Percentiles rank a stretch among this genome's conserved stretches.
These are phyloP conservation scores for Candida argentea DNA, from an alignment of 805 yeast species.

Conservation along the genomic window DNA sequence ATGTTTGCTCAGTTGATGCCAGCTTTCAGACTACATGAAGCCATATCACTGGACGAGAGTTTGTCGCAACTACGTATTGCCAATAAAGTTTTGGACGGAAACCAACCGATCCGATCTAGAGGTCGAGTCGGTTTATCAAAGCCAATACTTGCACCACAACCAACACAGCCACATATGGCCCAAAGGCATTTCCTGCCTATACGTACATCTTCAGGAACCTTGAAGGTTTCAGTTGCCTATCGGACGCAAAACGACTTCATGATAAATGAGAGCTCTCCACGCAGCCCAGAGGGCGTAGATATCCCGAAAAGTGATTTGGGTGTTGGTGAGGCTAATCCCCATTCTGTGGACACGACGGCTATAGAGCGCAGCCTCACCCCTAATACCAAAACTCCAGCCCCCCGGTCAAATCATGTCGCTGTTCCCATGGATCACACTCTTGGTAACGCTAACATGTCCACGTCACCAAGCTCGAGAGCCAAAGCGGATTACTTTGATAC, in stretches of 20 bases:
- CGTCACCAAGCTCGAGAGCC: conserved; percentile 18
- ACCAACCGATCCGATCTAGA: conserved; percentile 64
- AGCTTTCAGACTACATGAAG: too few relatives aligned
- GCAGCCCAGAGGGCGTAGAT: conserved; percentile 48
- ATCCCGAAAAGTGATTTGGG: too few relatives aligned
- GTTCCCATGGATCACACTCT: too few relatives aligned
- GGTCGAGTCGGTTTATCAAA: conserved; percentile 82
- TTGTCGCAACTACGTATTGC: conserved; percentile 33
- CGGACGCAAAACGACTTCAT: conserved; percentile 62
- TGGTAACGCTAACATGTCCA: conserved; percentile 9
- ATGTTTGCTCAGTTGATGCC: too few relatives aligned
- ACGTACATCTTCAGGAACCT: conserved; percentile 62
- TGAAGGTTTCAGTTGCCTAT: conserved; percentile 70
- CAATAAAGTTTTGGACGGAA: conserved; percentile 64
- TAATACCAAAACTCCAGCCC: conserved; percentile 8
- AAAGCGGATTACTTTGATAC: conserved; percentile 4
- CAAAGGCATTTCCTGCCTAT: conserved; percentile 63
- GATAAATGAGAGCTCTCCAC: conserved; percentile 52
- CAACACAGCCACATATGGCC: conserved; percentile 39
- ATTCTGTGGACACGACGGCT: neutral
- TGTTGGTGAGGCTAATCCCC: conserved; percentile 1
- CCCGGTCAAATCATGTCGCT: too few relatives aligned
- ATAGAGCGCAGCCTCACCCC: neutral
- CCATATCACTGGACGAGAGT: conserved; percentile 5
- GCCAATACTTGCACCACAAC: conserved; percentile 39